Evolutionary conservation across 495 filamentous ascomycete species (phyloP).

Genomic region (Hypoxylon crocopeplum): DNA sequence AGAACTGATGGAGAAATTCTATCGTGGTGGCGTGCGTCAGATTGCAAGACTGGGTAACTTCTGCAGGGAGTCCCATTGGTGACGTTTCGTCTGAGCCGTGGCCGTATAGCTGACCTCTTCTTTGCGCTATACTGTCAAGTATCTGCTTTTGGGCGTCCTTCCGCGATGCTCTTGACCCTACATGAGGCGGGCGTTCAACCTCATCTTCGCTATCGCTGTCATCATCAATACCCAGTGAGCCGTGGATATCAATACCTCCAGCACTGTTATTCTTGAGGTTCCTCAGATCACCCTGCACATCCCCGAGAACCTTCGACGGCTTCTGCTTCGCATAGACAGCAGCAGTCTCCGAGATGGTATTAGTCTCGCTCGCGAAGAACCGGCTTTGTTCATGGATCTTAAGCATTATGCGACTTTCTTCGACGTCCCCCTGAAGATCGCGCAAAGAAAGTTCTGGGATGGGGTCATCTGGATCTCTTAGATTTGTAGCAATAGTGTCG

Average conservation of each 20-base stretch:
- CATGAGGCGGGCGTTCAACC: slow-evolving; percentile 56
- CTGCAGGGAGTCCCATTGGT: slow-evolving; percentile 67
- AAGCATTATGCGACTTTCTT: slow-evolving; percentile 76
- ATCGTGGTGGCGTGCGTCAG: slow-evolving; percentile 91
- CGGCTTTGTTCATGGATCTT: slow-evolving; percentile 85
- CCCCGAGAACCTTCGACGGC: slow-evolving; percentile 68
- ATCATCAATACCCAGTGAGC: slow-evolving; percentile 65
- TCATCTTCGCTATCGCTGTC: slow-evolving; percentile 75
- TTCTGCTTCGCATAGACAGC: slow-evolving; percentile 67
- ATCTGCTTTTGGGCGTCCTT: slow-evolving; percentile 64
- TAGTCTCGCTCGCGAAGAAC: slow-evolving; percentile 73
- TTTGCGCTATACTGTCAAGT: slow-evolving; percentile 56
- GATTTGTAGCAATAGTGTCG: slow-evolving; percentile 66
- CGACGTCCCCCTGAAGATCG: slow-evolving; percentile 78
- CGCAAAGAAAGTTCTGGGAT: slow-evolving; percentile 77
- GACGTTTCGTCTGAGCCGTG: slow-evolving; percentile 49
- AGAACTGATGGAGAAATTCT: slow-evolving; percentile 97
- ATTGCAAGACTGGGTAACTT: slow-evolving; percentile 73
- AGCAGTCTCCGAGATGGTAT: slow-evolving; percentile 60
- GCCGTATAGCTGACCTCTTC: slow-evolving; percentile 61
- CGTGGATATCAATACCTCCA: slow-evolving; percentile 63
- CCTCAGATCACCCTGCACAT: slow-evolving; percentile 68
- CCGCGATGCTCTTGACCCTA: slow-evolving; percentile 65
- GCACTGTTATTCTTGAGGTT: slow-evolving; percentile 53
- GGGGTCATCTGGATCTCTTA: slow-evolving; percentile 75